These are phyloP conservation scores for Scedosporium aurantiacum DNA, from an alignment of 2,329 filamentous ascomycete species.

Conservation along the genomic window DNA sequence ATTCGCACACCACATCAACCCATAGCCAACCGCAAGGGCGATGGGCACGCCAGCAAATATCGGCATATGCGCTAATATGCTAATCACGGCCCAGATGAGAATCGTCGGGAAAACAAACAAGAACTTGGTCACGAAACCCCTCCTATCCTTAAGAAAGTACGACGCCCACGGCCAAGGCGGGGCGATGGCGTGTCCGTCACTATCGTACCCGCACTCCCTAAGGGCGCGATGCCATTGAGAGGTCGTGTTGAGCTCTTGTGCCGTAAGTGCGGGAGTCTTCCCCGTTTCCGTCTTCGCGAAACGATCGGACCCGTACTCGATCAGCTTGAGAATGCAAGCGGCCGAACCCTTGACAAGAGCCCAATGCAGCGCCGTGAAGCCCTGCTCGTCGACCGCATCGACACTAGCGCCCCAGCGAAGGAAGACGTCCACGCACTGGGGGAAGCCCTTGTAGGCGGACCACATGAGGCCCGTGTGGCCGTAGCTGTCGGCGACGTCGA, in stretches of 20 bases:
- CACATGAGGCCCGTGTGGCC: slow-evolving; percentile 96
- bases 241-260: slow-evolving; percentile 79
- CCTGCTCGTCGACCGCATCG: slow-evolving; percentile 79
- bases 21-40: slow-evolving; percentile 53
- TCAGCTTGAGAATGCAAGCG: slow-evolving; percentile 80
- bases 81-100: slow-evolving; percentile 59
- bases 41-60: slow-evolving; percentile 68
- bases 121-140: slow-evolving; percentile 69
- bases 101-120: slow-evolving; percentile 83
- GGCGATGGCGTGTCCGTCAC: slow-evolving; percentile 60
- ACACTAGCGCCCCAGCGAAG: slow-evolving; percentile 92
- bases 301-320: slow-evolving; percentile 91
- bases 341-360: slow-evolving; percentile 86
- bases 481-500: slow-evolving; percentile 80
- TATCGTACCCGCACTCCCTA: slow-evolving; percentile 71
- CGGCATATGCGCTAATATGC: slow-evolving; percentile 61
- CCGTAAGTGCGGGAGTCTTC: slow-evolving; percentile 79
- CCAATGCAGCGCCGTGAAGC: slow-evolving; percentile 94
- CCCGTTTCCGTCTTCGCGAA: slow-evolving; percentile 83
- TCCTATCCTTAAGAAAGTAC: slow-evolving; percentile 64
- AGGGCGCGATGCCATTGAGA: slow-evolving; percentile 75
- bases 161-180: slow-evolving; percentile 63
- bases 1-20: slow-evolving; percentile 66
- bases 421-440: slow-evolving; percentile 83
- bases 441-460: slow-evolving; percentile 96